Base-by-base conservation (phyloP, 2,329 filamentous ascomycete species). In the Emmonsia crescens region DNA sequence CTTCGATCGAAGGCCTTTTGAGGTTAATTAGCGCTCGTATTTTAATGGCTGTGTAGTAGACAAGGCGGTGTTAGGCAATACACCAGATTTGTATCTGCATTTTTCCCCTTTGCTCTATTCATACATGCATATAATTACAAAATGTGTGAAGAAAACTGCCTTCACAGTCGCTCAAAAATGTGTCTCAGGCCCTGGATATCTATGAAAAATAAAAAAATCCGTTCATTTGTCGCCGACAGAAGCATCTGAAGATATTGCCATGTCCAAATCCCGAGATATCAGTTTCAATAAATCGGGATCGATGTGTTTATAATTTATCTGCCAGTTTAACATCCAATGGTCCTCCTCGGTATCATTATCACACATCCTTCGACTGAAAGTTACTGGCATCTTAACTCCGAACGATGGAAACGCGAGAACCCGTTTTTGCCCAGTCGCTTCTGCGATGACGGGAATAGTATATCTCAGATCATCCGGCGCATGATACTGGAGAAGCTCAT, bases 221-320 rank as follows among this genome's bases (percentile, higher is more conserved):
- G 8, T 9, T 54, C 27, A 12, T n/a, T 29, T 21, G 19, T n/a
- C 12, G 2, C 29, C 24, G 4, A 54, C n/a, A 21, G 29, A 19
- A 54, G 16, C 19, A 12, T 16, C 51, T 54, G 8, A 29, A 36
- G 19, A 36, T 36, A 36, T n/a, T 36, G 2, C 51, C 10, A 12
- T 56, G n/a, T 21, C 52, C 52, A 40, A 56, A 38, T 56, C 31
- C 33, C 40, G 40, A 33, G 27, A 38, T 31, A 38, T 9, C 10
- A 51, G 31, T 6, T 59, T 49, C 12, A 64, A 46, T 21, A 61
- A 38, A 36, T 61, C 68, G 27, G 63, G 66, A 62, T 77, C 74
- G 63, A 77, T 64, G 64, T 68, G 71, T 68, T 76, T 77, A 67
- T 73, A 77, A 66, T 67, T 71, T 70, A 75, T 75, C 61, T 75